phyloP scores from a whole-genome alignment of 805 yeast genomes.

The Starmerella apis region DNA sequence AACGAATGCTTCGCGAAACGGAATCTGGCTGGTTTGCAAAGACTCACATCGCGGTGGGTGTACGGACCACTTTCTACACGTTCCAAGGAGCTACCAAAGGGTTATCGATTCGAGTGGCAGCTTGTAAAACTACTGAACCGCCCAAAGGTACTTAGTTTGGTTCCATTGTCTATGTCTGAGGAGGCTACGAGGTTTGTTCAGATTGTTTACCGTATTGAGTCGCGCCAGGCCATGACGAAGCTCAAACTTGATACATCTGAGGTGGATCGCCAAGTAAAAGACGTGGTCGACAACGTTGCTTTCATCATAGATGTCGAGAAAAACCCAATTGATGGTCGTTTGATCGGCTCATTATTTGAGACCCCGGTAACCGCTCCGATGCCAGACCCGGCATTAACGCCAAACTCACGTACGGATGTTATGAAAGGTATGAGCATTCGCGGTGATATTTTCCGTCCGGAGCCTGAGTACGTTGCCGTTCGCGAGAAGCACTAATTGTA shows the following conservation, averaged over 20 bases:
- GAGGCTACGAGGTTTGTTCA: constrained; percentile 47
- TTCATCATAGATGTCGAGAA: constrained; percentile 50
- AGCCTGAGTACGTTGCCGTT: constrained; percentile 26
- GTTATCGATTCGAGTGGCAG: constrained; percentile 62
- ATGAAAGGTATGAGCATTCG: constrained; percentile 32
- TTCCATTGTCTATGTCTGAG: constrained; percentile 53
- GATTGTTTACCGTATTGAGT: constrained; percentile 51
- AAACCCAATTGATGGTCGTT: constrained; percentile 42
- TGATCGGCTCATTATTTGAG: constrained; percentile 63
- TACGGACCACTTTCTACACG: constrained; percentile 47
- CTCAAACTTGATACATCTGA: constrained; percentile 37
- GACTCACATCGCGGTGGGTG: constrained; percentile 50
- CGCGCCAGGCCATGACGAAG: constrained; percentile 48
- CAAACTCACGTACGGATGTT: constrained; percentile 25
- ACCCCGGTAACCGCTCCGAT: constrained; percentile 30
- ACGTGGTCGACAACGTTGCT: constrained; percentile 51
- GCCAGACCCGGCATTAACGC: constrained; percentile 28
- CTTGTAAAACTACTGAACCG: constrained; percentile 54
- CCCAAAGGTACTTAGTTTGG: constrained; percentile 65
- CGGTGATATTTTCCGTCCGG: constrained; percentile 33
- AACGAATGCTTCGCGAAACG: constrained; percentile 66
- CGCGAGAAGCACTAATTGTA: constrained; percentile 12
- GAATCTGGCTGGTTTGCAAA: constrained; percentile 40
- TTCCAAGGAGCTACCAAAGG: constrained; percentile 45
- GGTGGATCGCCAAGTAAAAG: constrained; percentile 41